A percentile compares a stretch with the other conserved stretches of the same genome.
Evolutionary conservation across 352 stramenopile species (phyloP).

Genomic region (Phytophthora fragariaefolia): DNA sequence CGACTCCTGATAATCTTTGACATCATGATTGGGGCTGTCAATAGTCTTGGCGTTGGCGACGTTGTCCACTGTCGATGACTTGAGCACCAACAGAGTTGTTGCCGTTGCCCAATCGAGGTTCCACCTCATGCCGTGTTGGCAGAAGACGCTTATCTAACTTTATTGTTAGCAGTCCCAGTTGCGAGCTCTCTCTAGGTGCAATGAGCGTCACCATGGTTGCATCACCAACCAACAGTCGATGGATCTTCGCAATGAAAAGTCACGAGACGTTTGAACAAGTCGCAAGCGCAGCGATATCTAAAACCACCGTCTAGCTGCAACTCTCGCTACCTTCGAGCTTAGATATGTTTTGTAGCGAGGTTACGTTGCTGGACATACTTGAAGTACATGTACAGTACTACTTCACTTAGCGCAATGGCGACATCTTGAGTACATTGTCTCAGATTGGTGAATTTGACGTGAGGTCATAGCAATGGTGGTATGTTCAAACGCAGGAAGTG

Average conservation of each 20-base stretch:
- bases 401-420: too few species aligned
- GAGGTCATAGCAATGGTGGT: neutral
- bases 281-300: conserved; percentile 8
- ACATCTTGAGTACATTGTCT: too few species aligned
- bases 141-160: too few species aligned
- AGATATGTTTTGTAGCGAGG: neutral
- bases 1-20: neutral
- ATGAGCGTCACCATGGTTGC: neutral
- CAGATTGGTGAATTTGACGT: neutral
- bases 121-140: conserved; percentile 12
- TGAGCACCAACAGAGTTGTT: neutral
- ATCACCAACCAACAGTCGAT: conserved; percentile 21
- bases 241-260: conserved; percentile 28
- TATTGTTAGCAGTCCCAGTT: neutral
- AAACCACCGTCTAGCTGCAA: conserved; percentile 7
- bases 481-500: neutral
- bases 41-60: neutral
- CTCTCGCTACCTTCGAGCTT: neutral
- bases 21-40: neutral
- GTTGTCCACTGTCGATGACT: conserved; percentile 1
- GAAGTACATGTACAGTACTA: too few species aligned
- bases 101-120: conserved; percentile 15
- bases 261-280: conserved; percentile 10
- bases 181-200: neutral
- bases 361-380: neutral